Evolutionary conservation across 495 filamentous ascomycete genomes (phyloP), one percentile per base, ranked within the genome.

Genomic region (Glutinoglossum americanum): DNA sequence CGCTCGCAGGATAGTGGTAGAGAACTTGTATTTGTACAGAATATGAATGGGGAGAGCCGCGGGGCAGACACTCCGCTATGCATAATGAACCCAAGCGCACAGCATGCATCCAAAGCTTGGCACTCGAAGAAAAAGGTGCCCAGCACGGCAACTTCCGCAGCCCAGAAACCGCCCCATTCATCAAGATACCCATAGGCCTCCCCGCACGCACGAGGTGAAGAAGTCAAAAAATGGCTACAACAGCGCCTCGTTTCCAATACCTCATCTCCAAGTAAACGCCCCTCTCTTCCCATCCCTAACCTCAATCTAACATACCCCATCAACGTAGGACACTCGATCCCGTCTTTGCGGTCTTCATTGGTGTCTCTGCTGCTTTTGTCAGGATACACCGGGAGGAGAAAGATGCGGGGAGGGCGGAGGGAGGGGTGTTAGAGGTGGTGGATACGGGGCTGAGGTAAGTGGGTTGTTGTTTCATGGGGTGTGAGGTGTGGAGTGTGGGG

Each of bases 271-370:
- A 54, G 57, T 59, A 32, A 10, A 19, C n/a, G 7, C 39, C 1
- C 8, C 25, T 11, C 6, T 53, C 47, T 21, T 26, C 15, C 30
- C 26, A 45, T 23, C 57, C 25, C 44, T 23, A 3, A 33, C 15
- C 19, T 0, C 30, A n/a, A n/a, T n/a, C n/a, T n/a, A n/a, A n/a
- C n/a, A n/a, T 5, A 4, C 39, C 56, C 56, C 1, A 25, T 10
- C 48, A 9, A 15, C 19, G 45, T 0, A 60, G 58, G 27, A 19
- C 30, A 5, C 35, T 57, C 23, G 92, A 98, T 65, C 92, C 90
- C 21, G 64, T 95, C 61, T 98, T 96, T 66, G 92, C 88, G 44
- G 60, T 94, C 44, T 68, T 77, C 55, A 90, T 96, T 64, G 92
- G 83, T 11, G 54, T 78, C 15, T 72, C 74, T 23, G 83, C 83